Base-by-base conservation (phyloP, 345 rosid species). In the Populus davidiana region DNA sequence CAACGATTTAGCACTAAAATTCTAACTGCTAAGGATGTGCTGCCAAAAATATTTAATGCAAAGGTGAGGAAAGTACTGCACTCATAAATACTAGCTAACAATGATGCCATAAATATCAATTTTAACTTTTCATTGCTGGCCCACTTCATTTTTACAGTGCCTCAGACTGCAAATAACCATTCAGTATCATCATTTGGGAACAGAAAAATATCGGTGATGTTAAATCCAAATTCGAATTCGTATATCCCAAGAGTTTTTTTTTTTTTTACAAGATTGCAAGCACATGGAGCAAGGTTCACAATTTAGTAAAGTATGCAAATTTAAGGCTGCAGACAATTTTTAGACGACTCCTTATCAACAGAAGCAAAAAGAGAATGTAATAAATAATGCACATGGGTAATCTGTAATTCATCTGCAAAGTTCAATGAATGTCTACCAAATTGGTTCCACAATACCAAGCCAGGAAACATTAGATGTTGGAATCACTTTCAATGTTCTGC, bases 371-470 rank as follows among this genome's bases (percentile, higher is more conserved):
- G 79, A n/a, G 80, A 79, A 71, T 23, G 80, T 47, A 65, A 82
- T 85, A 79, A 85, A 85, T 80, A 73, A 56, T 80, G 87, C 86
- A 80, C 86, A 87, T 80, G 90, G 86, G 83, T 65, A 75, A 69
- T 47, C 68, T 54, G 82, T 36, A 70, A 72, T 12, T 31, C 49
- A 81, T 44, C 75, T 38, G 47, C 49, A 52, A 20, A 38, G 25
- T 79, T 52, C 80, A 79, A 75, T 77, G 71, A 83, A 80, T 81
- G 79, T 75, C 39, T 36, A 81, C n/a, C 50, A 82, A 79, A 81
- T 69, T 71, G 54, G 81, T 71, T 75, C 85, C 59, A 44, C 20
- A 71, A 78, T 25, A 63, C 79, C 25, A 20, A 54, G 6, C 67
- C 75, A 56, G 54, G 63, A 73, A 81, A 39, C 25, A 61, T 62